phyloP scores from a whole-genome alignment of 1,284 basidiomycete species.

The Marasmius sp. region DNA sequence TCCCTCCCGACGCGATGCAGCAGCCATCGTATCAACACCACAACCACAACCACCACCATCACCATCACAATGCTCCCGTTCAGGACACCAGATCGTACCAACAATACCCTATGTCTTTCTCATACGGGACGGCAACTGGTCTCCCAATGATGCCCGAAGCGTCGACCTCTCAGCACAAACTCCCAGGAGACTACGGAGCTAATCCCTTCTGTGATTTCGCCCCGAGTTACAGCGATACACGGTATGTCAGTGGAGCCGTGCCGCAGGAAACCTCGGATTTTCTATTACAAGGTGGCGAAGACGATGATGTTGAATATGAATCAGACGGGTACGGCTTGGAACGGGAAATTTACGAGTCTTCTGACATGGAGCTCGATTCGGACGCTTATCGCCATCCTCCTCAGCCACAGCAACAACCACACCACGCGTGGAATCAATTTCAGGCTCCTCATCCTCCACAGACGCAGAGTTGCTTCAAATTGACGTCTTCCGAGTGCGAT shows the following conservation, averaged over 20 bases:
- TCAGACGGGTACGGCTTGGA: neutral
- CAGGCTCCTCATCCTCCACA: neutral
- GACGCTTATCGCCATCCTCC: neutral
- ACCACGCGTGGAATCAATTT: neutral
- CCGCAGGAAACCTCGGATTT: neutral
- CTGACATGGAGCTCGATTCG: constrained; percentile 2
- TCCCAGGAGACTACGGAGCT: neutral
- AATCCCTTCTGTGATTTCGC: neutral
- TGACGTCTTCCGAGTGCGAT: neutral
- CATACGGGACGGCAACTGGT: neutral
- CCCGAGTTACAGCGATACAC: neutral
- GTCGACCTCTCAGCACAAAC: neutral
- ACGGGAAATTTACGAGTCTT: neutral
- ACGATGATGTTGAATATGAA: neutral
- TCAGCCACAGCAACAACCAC: neutral
- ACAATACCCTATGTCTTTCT: neutral
- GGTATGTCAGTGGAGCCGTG: neutral
- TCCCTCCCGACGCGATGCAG: neutral
- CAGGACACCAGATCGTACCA: neutral
- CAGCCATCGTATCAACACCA: neutral
- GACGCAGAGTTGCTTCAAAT: neutral
- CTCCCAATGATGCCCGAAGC: neutral
- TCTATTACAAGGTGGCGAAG: neutral
- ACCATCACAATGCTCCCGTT: neutral
- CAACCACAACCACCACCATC: neutral